phyloP scores from a whole-genome alignment of 106 monocot genomes.

The Dendrobium catenatum region DNA sequence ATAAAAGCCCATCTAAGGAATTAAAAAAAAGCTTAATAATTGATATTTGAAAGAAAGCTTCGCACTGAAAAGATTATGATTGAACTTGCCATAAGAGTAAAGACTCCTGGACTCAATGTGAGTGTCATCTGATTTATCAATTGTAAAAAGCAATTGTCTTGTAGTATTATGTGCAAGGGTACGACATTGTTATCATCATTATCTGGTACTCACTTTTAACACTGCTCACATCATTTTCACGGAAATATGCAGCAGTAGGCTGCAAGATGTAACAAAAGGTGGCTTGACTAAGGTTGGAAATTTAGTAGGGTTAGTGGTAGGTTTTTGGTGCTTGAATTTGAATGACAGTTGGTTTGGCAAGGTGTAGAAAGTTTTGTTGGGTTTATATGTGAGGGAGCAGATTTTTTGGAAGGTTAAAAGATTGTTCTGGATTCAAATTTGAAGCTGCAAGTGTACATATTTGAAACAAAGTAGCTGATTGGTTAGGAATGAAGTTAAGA shows the following conservation, averaged over 20 bases:
- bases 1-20: too few relatives aligned
- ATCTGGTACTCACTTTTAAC: background rate
- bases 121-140: background rate
- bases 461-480: background rate
- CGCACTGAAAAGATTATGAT: too few relatives aligned
- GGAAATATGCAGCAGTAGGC: background rate
- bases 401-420: background rate
- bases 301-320: background rate
- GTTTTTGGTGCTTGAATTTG: background rate
- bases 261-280: background rate
- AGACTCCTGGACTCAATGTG: too few relatives aligned
- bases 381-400: background rate
- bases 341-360: background rate
- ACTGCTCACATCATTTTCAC: background rate
- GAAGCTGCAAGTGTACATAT: background rate
- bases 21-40: too few relatives aligned
- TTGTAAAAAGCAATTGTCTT: background rate
- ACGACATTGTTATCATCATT: background rate
- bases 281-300: background rate
- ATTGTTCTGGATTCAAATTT: too few relatives aligned
- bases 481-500: background rate
- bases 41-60: too few relatives aligned
- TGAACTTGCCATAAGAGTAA: too few relatives aligned
- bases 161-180: background rate
- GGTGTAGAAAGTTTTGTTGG: background rate